Conservation (phyloP, 768 basidiomycete genomes). For the Collybiopsis luxurians region DNA sequence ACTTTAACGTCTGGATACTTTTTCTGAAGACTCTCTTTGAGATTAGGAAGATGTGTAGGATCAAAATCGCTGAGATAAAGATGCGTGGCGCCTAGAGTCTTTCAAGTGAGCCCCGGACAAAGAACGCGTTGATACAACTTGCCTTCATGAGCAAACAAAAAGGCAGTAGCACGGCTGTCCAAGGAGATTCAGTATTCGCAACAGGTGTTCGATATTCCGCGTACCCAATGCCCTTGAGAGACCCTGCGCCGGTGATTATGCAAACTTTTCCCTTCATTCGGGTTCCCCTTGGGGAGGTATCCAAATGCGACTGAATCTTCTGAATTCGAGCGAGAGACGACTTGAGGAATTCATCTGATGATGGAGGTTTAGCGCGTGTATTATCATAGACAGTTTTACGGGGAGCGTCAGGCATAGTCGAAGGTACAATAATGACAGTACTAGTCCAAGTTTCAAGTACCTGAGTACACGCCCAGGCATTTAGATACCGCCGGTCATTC, state of each 20-base stretch:
- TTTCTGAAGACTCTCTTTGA: constrained; percentile 65
- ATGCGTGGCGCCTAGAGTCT: constrained; percentile 61
- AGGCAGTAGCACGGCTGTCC: constrained; percentile 63
- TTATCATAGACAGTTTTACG: constrained; percentile 37
- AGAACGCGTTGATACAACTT: constrained; percentile 10
- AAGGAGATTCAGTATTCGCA: constrained; percentile 4
- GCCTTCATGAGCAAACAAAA: constrained; percentile 83
- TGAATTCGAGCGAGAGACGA: constrained; percentile 64
- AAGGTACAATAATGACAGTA: not conserved
- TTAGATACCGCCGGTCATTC: too few species aligned
- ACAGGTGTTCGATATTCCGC: constrained; percentile 18
- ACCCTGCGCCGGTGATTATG: constrained; percentile 86
- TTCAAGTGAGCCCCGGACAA: not conserved
- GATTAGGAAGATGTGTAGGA: constrained; percentile 60
- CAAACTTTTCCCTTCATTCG: constrained; percentile 78
- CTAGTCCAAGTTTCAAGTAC: too few species aligned
- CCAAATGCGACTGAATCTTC: constrained; percentile 67
- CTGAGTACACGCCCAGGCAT: too few species aligned
- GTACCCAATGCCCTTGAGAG: constrained; percentile 86
- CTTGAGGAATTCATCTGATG: constrained; percentile 51
- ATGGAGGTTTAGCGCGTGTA: constrained; percentile 14
- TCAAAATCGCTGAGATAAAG: constrained; percentile 77
- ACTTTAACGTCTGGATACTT: constrained; percentile 82
- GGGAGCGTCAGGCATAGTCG: not conserved
- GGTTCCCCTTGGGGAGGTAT: constrained; percentile 45